Evolutionary conservation across 192 early-diverging fungal species (phyloP), one percentile per base, ranked within the genome.

Genomic region (Dimargaris xerosporica): DNA sequence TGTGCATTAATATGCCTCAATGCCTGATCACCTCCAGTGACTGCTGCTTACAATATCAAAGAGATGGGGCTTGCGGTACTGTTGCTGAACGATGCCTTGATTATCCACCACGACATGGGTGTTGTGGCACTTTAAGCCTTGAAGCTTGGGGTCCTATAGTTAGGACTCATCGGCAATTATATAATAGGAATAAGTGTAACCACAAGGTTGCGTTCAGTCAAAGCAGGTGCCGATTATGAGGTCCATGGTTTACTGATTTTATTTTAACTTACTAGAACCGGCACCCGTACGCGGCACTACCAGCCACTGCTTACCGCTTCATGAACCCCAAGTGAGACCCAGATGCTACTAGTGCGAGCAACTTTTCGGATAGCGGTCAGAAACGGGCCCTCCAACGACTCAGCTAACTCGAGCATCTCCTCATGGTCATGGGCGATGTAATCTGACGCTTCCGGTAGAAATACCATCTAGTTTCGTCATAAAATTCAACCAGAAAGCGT

Each of bases 371-470:
- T 69, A 34, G 69, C 78, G 44, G 66, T 63, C 53, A 90, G 63
- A 66, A 93, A 93, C 15, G 61, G 63, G 0, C 72, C 72, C 29
- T 72, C 70, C 15, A 81, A 61, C 0, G 70, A 48, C 44, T 78
- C 74, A 1, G 85, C 75, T 17, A 86, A 73, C 17, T 64, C 52
- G 0, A 73, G 44, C 11, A 77, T 68, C 51, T 84, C 74, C 44
- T 74, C 69, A 28, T 67, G 75, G 43, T 66, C 69, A 26, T 77
- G 75, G 15, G 84, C 78, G 39, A 91, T 85, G 64, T 86, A 93
- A 71, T 93, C 90, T 30, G 82, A 86, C 34, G 88, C 81, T 62
- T 93, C 90, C 0, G 90, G 90, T 23, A 93, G 69, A 71, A 91
- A 91, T 29, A 91, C 65, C 72, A 87, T 81, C 79, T 82, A 62